These are phyloP conservation scores for Sphagnum tenellum DNA, from an alignment of 225 moss, liverwort and hornwort species.

Conservation along the genomic window DNA sequence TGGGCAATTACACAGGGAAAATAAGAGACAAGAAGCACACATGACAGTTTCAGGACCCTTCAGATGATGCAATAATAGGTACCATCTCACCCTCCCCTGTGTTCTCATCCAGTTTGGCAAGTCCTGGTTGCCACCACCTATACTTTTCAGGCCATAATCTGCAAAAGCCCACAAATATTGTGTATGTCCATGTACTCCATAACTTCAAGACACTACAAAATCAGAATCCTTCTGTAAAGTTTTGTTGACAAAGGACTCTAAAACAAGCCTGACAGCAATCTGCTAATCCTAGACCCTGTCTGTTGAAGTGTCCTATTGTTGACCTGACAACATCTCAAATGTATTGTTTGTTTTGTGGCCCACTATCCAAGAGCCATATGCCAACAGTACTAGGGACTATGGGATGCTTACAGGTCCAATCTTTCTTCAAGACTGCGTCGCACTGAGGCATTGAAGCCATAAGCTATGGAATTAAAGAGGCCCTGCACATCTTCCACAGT, in stretches of 20 bases:
- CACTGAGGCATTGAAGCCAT: slow-evolving; percentile 58
- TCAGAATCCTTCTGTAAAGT: background rate
- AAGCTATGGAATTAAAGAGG: slow-evolving; percentile 67
- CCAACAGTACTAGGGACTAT: background rate
- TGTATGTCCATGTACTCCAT: no score
- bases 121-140: slow-evolving; percentile 47
- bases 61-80: background rate
- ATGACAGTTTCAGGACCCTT: no score
- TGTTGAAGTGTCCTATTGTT: no score
- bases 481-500: slow-evolving; percentile 24
- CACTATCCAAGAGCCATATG: background rate
- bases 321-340: no score
- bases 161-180: background rate
- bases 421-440: slow-evolving; percentile 53
- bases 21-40: no score
- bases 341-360: no score
- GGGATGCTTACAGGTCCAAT: slow-evolving; percentile 40
- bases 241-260: background rate
- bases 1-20: no score
- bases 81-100: slow-evolving; percentile 37
- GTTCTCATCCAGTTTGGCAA: slow-evolving; percentile 24
- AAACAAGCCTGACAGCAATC: background rate
- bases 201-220: no score
- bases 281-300: background rate
- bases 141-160: slow-evolving; percentile 69